Percentiles rank a stretch among this genome's conserved stretches.
Evolutionary conservation across 139 green algal species (phyloP).

Genomic region (Microglena sp.): DNA sequence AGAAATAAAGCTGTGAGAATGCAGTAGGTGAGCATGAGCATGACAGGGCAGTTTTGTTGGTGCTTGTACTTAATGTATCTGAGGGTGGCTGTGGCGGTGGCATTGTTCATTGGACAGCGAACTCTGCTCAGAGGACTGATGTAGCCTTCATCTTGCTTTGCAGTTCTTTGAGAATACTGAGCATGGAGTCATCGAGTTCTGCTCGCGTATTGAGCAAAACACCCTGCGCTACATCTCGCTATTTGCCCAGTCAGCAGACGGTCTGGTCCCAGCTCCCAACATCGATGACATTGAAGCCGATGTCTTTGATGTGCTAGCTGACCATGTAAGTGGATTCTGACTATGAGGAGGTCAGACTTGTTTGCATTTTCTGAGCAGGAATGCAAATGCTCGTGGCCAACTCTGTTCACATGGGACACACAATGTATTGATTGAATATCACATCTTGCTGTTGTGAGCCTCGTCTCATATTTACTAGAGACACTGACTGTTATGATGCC

Average conservation of each 20-base stretch:
- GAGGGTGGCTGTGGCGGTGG: no score
- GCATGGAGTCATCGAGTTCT: not conserved
- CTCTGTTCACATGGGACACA: not conserved
- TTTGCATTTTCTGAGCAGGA: not conserved
- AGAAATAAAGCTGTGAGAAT: no score
- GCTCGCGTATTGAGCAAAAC: conserved; percentile 67
- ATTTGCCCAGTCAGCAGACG: conserved; percentile 73
- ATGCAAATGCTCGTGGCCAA: not conserved
- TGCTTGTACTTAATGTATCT: no score
- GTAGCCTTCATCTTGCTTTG: not conserved
- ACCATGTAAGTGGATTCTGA: conserved; percentile 35
- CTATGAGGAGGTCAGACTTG: not conserved
- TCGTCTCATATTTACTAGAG: no score
- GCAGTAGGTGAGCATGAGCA: not conserved
- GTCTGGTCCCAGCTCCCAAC: conserved; percentile 52
- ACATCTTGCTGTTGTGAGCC: no score
- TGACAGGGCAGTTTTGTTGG: not conserved
- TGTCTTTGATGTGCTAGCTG: conserved; percentile 71
- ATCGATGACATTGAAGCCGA: conserved; percentile 31
- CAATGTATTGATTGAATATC: no score
- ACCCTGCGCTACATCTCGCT: conserved; percentile 66
- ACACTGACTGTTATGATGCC: no score
- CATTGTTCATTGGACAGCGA: no score
- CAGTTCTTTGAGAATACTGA: conserved; percentile 10
- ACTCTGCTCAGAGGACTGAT: no score